Evolutionary conservation across 2,329 filamentous ascomycete genomes (phyloP).

Genomic region (Zasmidium citrigriseum): DNA sequence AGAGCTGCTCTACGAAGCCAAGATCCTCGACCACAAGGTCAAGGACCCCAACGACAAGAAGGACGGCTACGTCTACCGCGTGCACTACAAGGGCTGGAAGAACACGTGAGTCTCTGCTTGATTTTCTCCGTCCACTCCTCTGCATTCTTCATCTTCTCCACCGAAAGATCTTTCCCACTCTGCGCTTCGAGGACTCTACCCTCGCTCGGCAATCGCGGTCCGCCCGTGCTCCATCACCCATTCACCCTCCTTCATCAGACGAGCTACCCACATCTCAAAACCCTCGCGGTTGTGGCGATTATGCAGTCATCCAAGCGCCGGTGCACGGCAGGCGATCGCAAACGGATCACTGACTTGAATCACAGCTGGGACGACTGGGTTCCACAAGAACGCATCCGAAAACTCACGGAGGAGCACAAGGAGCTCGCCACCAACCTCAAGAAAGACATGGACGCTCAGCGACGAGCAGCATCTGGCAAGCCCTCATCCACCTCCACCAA

Average conservation of each 20-base stretch:
- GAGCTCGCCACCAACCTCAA: slow-evolving; percentile 77
- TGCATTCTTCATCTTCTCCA: neutral
- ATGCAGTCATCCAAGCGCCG: neutral
- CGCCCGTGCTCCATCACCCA: too few relatives aligned
- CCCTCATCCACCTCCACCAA: slow-evolving; percentile 46
- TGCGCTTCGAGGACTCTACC: too few relatives aligned
- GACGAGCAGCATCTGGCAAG: slow-evolving; percentile 48
- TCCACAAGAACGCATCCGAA: slow-evolving; percentile 85
- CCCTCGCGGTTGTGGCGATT: neutral
- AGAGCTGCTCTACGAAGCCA: slow-evolving; percentile 96
- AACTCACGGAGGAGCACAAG: slow-evolving; percentile 92
- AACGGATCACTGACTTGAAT: slow-evolving; percentile 8
- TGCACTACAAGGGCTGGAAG: slow-evolving; percentile 99
- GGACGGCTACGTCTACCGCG: slow-evolving; percentile 80
- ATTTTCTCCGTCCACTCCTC: neutral
- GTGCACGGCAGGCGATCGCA: neutral
- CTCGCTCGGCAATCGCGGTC: too few relatives aligned
- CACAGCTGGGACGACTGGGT: slow-evolving; percentile 97
- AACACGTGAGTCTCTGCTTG: slow-evolving; percentile 67
- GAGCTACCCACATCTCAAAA: too few relatives aligned
- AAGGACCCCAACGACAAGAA: slow-evolving; percentile 66
- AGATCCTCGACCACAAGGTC: slow-evolving; percentile 77
- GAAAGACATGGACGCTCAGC: slow-evolving; percentile 65
- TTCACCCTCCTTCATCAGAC: too few relatives aligned
- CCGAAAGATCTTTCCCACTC: neutral